Conservation (phyloP, 2,329 filamentous ascomycete genomes). For the Trichoderma koningiopsis region DNA sequence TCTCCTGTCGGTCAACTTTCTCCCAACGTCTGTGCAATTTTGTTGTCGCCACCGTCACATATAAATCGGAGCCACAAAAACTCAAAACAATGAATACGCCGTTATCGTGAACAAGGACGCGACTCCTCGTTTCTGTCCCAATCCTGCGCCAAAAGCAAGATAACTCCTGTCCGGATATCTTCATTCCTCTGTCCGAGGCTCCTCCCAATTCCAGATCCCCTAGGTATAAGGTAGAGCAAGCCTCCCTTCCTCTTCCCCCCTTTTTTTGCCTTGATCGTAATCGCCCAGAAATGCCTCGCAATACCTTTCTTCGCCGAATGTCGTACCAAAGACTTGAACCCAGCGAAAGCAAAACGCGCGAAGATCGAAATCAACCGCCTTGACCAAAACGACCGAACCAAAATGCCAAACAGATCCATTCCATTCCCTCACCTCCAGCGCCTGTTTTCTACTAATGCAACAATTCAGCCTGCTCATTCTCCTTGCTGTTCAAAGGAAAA, state of each 20-base stretch:
- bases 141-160: conserved; percentile 28
- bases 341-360: conserved; percentile 26
- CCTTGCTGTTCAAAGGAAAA: conserved; percentile 3
- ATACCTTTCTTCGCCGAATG: conserved; percentile 26
- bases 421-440: conserved; percentile 32
- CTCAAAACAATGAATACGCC: conserved; percentile 28
- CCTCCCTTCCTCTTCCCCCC: conserved; percentile 5
- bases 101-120: conserved; percentile 27
- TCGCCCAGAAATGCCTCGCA: conserved; percentile 31
- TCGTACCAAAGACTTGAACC: conserved; percentile 20
- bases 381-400: conserved; percentile 31
- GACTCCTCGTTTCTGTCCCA: conserved; percentile 27
- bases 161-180: conserved; percentile 29
- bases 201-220: conserved; percentile 28
- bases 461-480: conserved; percentile 13
- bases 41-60: conserved; percentile 23
- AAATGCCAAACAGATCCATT: conserved; percentile 31
- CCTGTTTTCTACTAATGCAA: conserved; percentile 34
- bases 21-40: conserved; percentile 11
- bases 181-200: conserved; percentile 23
- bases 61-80: conserved; percentile 26
- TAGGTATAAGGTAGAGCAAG: conserved; percentile 30
- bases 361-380: conserved; percentile 29
- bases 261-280: conserved; percentile 28
- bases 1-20: background rate